Base-by-base conservation (phyloP, 2,329 filamentous ascomycete genomes). In the Sporothrix euskadiensis region DNA sequence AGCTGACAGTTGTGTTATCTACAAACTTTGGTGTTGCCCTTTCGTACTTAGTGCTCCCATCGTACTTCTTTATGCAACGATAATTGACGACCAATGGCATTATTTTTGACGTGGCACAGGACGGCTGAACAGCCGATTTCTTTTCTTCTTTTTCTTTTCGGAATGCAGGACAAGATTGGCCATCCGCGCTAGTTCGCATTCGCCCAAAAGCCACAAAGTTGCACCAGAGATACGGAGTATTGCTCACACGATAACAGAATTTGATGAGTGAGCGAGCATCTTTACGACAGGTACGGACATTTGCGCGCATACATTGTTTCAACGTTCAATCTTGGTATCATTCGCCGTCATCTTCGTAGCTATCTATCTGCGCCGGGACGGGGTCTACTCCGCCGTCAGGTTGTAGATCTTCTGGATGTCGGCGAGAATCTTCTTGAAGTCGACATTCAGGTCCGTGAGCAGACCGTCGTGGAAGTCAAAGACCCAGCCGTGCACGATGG, bases 401-500 rank as follows among this genome's bases (percentile, higher is more conserved):
- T 76, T 85, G 79, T 89, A 89, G 75, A 89, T 88, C 84, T 89
- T 89, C 82, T 88, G 85, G 71, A 89, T 87, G 71, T 83, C 82
- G 74, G 81, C 79, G 54, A 90, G 79, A 78, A 85, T 83, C 14
- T 81, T 80, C 79, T 86, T 83, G 73, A 88, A 88, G 76, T 89
- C 84, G 71, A 90, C 81, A 76, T 89, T 82, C 56, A 90, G 80
- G 77, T 90, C 87, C 81, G 87, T 88, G 74, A 93, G 83, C 78
- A 91, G 81, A 10, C 91, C 91, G 78, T 92, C 88, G 71, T 88
- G 82, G 77, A 92, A 89, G 75, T 87, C 88, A 83, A 93, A 93
- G 61, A 92, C 90, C 90, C 90, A 92, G 49, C 90, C 91, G 82
- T 92, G 90, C 71, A 93, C 90, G 75, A 92, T 86, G 71, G 91